Evolutionary conservation across 1,139 yeast species (phyloP), one percentile per base, ranked within the genome.

Genomic region (Suhomyces panamericanus): DNA sequence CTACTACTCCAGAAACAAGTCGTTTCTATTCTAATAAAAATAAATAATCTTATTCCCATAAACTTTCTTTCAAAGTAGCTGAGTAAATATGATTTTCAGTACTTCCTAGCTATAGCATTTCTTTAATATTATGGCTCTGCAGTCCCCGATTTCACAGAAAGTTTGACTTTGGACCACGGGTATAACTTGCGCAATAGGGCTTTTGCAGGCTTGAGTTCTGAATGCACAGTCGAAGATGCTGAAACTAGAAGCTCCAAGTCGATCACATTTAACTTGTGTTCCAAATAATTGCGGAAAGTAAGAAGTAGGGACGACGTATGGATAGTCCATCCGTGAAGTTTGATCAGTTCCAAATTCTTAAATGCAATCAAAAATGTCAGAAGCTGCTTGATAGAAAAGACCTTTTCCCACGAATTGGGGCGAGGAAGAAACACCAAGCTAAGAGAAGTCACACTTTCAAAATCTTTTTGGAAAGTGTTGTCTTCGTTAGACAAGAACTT

Each of bases 261-360:
- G 27, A 52, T 27, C n/a, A 38, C 12, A n/a, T 36, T 26, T 35
- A 52, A 44, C 6, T 44, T 41, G 26, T 52, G 48, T 20, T 43
- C 41, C 24, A 37, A 30, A 30, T 37, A 37, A 17, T 28, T 37
- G 30, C 44, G 41, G 24, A 42, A 42, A 35, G 37, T 42, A 4
- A 37, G 22, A 6, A 28, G 11, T 15, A 52, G 15, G 2, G 48
- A 44, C 11, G 32, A 27, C 11, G 36, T 29, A 14, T 55, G 54
- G 35, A 58, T 29, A 16, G 39, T 42, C 67, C 70, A 66, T 1
- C 72, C 70, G 35, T 47, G 51, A 5, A 68, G 48, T 15, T 49
- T 53, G 27, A 67, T 49, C 6, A 22, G 37, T 14, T 39, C 31
- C 26, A 68, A 50, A 10, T 50, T 47, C 1, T 68, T 69, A 38